Conservation (phyloP, 2,329 filamentous ascomycete genomes). For the Trichocomaceae sp. region DNA sequence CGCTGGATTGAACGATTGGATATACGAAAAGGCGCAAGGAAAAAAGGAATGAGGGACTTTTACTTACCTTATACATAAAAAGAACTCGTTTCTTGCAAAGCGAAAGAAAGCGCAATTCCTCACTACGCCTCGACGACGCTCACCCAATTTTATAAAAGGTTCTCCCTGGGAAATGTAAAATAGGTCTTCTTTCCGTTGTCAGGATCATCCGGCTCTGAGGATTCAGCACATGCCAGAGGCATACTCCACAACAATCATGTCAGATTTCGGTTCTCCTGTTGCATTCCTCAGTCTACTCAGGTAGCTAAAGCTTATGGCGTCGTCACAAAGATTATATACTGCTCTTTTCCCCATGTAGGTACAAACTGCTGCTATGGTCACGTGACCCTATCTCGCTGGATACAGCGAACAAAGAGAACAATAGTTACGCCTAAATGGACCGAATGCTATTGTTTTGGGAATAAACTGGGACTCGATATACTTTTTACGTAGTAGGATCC, state of each 20-base stretch:
- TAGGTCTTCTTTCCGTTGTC: neutral
- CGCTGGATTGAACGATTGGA: slow-evolving; percentile 89
- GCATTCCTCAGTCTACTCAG: neutral
- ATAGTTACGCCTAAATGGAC: slow-evolving; percentile 7
- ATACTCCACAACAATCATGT: neutral
- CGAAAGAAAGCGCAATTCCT: neutral
- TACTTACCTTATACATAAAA: neutral
- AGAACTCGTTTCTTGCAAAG: neutral
- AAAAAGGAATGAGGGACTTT: slow-evolving; percentile 49
- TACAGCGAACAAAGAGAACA: slow-evolving; percentile 10
- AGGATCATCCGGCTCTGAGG: neutral
- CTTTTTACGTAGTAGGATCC: neutral
- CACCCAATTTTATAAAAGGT: neutral
- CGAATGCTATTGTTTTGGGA: slow-evolving; percentile 8
- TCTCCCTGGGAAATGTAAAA: neutral
- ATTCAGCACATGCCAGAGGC: neutral
- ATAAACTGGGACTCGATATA: neutral
- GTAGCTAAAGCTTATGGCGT: neutral
- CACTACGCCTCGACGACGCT: neutral
- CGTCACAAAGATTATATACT: neutral
- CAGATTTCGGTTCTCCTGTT: neutral
- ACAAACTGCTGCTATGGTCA: neutral
- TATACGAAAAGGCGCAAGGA: slow-evolving; percentile 68
- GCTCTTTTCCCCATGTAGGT: neutral
- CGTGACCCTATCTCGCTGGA: neutral